Conservation (phyloP, 2,329 filamentous ascomycete genomes). For the Arachnomyces sp. region DNA sequence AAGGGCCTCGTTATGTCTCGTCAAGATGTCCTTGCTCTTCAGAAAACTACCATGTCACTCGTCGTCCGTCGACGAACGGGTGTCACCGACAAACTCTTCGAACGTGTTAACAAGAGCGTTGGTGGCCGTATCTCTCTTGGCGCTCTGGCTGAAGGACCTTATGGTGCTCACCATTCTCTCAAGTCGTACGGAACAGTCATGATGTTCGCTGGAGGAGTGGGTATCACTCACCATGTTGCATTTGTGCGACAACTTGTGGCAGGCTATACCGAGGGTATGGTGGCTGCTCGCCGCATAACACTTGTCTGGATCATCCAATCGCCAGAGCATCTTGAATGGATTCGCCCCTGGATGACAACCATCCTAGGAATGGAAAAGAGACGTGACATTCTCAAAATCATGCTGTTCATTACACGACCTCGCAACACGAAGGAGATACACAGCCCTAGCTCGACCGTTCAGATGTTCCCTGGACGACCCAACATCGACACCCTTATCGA, state of each 20-base stretch:
- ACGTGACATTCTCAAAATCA: slow-evolving; percentile 72
- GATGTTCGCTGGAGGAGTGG: slow-evolving; percentile 84
- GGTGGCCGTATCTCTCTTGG: slow-evolving; percentile 51
- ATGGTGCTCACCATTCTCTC: slow-evolving; percentile 72
- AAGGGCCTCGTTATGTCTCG: slow-evolving; percentile 38
- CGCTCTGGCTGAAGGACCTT: slow-evolving; percentile 82
- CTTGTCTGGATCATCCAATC: slow-evolving; percentile 92
- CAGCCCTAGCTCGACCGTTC: slow-evolving; percentile 68
- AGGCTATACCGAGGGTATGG: slow-evolving; percentile 59
- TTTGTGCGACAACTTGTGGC: slow-evolving; percentile 71
- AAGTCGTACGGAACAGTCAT: slow-evolving; percentile 88
- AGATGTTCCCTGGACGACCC: slow-evolving; percentile 85
- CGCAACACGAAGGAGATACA: slow-evolving; percentile 73
- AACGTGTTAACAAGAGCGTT: slow-evolving; percentile 52
- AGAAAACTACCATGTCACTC: slow-evolving; percentile 61
- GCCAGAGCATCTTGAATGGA: slow-evolving; percentile 84
- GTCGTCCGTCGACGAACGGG: slow-evolving; percentile 81
- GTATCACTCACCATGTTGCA: slow-evolving; percentile 90
- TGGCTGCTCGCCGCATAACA: slow-evolving; percentile 71
- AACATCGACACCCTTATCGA: slow-evolving; percentile 71
- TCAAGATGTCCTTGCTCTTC: slow-evolving; percentile 43
- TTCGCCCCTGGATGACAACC: slow-evolving; percentile 71
- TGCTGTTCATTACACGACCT: slow-evolving; percentile 84
- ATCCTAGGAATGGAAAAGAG: slow-evolving; percentile 73
- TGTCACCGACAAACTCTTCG: slow-evolving; percentile 74